phyloP scores from a whole-genome alignment of 2,329 filamentous ascomycete genomes.

The Phialophora expanda region DNA sequence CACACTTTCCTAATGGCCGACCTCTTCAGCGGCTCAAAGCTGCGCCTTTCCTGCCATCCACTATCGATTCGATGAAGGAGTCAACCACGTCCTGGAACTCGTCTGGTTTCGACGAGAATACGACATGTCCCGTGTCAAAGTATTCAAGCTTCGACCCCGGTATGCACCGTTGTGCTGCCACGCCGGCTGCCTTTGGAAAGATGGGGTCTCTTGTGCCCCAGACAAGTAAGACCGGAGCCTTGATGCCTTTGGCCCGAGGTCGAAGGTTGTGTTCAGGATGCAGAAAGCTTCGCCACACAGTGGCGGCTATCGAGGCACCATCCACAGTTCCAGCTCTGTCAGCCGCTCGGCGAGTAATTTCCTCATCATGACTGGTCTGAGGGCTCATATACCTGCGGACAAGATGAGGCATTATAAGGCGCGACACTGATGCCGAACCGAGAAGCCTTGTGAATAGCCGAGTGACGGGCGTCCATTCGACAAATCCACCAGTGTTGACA shows the following conservation, averaged over 20 bases:
- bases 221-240: constrained; percentile 12
- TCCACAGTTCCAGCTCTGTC: constrained; percentile 6
- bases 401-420: constrained; percentile 8
- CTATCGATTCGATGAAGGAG: constrained; percentile 5
- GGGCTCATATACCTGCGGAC: constrained; percentile 15
- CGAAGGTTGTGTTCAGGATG: constrained; percentile 11
- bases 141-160: constrained; percentile 1
- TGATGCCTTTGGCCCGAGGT: constrained; percentile 9
- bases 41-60: neutral
- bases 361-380: constrained; percentile 17
- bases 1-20: neutral
- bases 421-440: constrained; percentile 8
- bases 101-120: constrained; percentile 16
- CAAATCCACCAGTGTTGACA: constrained; percentile 8
- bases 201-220: constrained; percentile 16
- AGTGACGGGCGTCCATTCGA: constrained; percentile 10
- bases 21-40: neutral
- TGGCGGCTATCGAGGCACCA: constrained; percentile 4
- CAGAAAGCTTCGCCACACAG: constrained; percentile 17
- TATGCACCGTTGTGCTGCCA: neutral
- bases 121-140: constrained; percentile 14
- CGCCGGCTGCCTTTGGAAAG: constrained; percentile 1
- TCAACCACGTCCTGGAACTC: constrained; percentile 1
- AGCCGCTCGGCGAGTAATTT: constrained; percentile 10
- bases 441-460: constrained; percentile 10